Evolutionary conservation across 441 rosid genomes (phyloP).

Genomic region (Eutrema salsugineum): DNA sequence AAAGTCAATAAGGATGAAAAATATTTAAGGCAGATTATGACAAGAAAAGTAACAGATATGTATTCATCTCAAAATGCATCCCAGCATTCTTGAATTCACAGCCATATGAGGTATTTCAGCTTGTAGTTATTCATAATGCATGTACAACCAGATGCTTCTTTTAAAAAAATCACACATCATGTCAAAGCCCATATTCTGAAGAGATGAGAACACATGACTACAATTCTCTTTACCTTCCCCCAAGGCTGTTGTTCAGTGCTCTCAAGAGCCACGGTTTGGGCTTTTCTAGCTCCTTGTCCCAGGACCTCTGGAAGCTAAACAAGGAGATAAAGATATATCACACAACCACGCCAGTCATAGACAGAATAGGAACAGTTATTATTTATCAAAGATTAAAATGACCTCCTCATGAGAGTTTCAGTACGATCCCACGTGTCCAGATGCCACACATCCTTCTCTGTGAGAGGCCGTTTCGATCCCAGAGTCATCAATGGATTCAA

Average conservation of each 20-base stretch:
- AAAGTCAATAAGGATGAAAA: slow-evolving; percentile 8
- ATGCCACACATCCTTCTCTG: slow-evolving; percentile 96
- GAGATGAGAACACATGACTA: background rate
- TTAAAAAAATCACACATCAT: background rate
- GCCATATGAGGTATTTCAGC: background rate
- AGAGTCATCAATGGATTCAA: slow-evolving; percentile 89
- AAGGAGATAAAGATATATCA: slow-evolving; percentile 22
- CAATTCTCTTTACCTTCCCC: slow-evolving; percentile 68
- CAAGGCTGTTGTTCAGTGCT: slow-evolving; percentile 81
- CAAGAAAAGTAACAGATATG: background rate
- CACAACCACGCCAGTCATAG: slow-evolving; percentile 9
- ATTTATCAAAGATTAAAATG: background rate
- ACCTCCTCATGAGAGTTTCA: slow-evolving; percentile 72
- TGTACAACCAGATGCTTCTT: background rate
- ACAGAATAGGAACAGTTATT: slow-evolving; percentile 8
- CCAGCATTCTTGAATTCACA: background rate
- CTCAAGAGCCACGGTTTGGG: slow-evolving; percentile 95
- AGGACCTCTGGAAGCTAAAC: slow-evolving; percentile 76
- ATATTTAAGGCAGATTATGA: background rate
- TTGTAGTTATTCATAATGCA: slow-evolving; percentile 1
- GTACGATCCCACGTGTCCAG: slow-evolving; percentile 93
- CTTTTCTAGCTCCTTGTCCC: slow-evolving; percentile 80
- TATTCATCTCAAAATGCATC: background rate
- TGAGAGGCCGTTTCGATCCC: slow-evolving; percentile 89
- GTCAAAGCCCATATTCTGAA: background rate